phyloP scores from a whole-genome alignment of 2,329 filamentous ascomycete genomes.

The Thelonectria discophora region DNA sequence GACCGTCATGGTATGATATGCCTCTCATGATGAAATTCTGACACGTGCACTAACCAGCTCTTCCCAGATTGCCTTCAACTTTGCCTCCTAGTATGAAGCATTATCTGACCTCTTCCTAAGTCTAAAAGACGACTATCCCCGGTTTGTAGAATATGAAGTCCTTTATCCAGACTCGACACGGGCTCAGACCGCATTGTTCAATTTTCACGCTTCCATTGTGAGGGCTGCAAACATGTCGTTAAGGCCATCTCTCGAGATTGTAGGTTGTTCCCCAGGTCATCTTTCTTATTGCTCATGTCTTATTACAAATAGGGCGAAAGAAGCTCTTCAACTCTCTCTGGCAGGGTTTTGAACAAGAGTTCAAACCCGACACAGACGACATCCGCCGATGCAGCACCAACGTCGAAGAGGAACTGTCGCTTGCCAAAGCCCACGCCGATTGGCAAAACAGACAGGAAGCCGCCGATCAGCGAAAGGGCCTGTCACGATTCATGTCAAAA shows the following conservation, averaged over 20 bases:
- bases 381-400: constrained; percentile 30
- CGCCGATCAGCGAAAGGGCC: neutral
- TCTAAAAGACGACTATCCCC: constrained; percentile 47
- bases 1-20: neutral
- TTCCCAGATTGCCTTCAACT: constrained; percentile 45
- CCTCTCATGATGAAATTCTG: no score
- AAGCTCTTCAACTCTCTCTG: constrained; percentile 36
- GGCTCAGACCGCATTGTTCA: constrained; percentile 47
- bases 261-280: constrained; percentile 21
- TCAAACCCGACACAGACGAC: constrained; percentile 35
- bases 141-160: constrained; percentile 48
- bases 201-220: constrained; percentile 49
- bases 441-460: constrained; percentile 29
- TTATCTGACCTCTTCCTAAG: constrained; percentile 49
- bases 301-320: constrained; percentile 27
- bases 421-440: constrained; percentile 41
- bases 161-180: constrained; percentile 47
- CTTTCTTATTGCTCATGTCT: neutral
- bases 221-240: constrained; percentile 46
- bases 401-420: constrained; percentile 37
- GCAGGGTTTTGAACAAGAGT: constrained; percentile 44
- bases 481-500: neutral
- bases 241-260: constrained; percentile 39
- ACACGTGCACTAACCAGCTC: neutral
- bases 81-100: constrained; percentile 51